Evolutionary conservation across 1,284 basidiomycete genomes (phyloP), one percentile per base, ranked within the genome.

Genomic region (Ustilago cynodontis): DNA sequence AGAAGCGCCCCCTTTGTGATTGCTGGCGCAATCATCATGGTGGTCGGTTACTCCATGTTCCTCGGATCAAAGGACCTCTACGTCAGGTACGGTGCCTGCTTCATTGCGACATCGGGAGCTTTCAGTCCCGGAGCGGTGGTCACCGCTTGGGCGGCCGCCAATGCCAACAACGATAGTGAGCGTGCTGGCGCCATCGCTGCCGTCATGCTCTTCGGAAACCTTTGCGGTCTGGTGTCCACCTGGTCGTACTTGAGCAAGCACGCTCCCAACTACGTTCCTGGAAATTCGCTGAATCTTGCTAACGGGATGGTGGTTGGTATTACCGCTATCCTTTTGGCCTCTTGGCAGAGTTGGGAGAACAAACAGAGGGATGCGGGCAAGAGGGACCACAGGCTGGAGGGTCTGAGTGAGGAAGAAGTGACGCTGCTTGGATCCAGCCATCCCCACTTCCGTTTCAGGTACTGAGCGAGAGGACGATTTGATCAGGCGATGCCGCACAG

Each of bases 31-130:
- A 72, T 83, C 1, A 58, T 86, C 20, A 85, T 86, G 80, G 71
- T 83, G 9, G 63, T 82, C 11, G 82, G 85, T 3, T 86, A 85
- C 64, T 64, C 78, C 61, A 82, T 84, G 71, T 80, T 81, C 70
- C 58, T 86, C 2, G 81, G 73, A 18, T 65, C 64, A 71, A 35
- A 31, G 26, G 60, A 82, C 37, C 61, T 75, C 2, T 69, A 68
- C 18, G 75, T 75, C 2, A 77, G 83, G 18, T 86, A 86, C 57
- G 80, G 79, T 1, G 81, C 67, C 10, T 66, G 65, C 9, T 86
- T 86, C 77, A 67, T 86, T 20, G 80, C 82, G 26, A 79, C 77
- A 2, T 57, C 74, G 11, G 85, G 85, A 10, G 83, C 82, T 2
- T 86, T 86, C 74, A 65, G 71, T 16, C 81, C 83, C 35, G 86